phyloP scores from a whole-genome alignment of 768 basidiomycete genomes.

The Tylopilus subfusipes region DNA sequence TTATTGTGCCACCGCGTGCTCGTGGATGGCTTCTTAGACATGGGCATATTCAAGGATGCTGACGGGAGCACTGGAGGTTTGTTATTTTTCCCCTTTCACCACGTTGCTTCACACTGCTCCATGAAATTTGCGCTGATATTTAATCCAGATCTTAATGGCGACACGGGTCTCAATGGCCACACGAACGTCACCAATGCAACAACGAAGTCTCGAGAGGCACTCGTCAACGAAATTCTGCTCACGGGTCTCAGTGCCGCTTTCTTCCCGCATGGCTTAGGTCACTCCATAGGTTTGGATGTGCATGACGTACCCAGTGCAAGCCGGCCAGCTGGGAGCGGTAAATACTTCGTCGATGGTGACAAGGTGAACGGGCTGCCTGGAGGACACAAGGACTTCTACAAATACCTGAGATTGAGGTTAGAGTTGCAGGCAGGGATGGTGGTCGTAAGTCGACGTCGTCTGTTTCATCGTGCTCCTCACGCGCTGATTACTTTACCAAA shows the following conservation, averaged over 20 bases:
- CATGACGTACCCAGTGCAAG: slow-evolving; percentile 87
- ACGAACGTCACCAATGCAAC: background rate
- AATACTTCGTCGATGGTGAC: slow-evolving; percentile 66
- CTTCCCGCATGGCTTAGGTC: slow-evolving; percentile 93
- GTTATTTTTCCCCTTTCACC: background rate
- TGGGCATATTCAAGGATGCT: slow-evolving; percentile 82
- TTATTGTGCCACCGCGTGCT: slow-evolving; percentile 78
- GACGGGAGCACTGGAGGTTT: slow-evolving; percentile 32
- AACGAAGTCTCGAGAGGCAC: slow-evolving; percentile 13
- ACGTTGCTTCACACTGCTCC: background rate
- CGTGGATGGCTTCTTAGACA: slow-evolving; percentile 73
- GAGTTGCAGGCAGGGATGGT: slow-evolving; percentile 80
- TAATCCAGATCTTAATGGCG: slow-evolving; percentile 1
- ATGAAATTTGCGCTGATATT: background rate
- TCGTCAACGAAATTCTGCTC: slow-evolving; percentile 55
- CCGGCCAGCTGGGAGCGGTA: slow-evolving; percentile 60
- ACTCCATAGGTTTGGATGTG: slow-evolving; percentile 90
- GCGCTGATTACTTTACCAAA: background rate
- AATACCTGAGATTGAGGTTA: slow-evolving; percentile 74
- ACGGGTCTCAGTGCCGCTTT: slow-evolving; percentile 81
- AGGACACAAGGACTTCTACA: slow-evolving; percentile 69
- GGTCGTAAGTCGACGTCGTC: slow-evolving; percentile 52
- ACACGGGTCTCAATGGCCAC: background rate
- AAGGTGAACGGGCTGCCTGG: slow-evolving; percentile 56
- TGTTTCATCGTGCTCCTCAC: background rate